These are phyloP conservation scores for Malassezia nana DNA, from an alignment of 1,284 basidiomycete species.

Conservation along the genomic window DNA sequence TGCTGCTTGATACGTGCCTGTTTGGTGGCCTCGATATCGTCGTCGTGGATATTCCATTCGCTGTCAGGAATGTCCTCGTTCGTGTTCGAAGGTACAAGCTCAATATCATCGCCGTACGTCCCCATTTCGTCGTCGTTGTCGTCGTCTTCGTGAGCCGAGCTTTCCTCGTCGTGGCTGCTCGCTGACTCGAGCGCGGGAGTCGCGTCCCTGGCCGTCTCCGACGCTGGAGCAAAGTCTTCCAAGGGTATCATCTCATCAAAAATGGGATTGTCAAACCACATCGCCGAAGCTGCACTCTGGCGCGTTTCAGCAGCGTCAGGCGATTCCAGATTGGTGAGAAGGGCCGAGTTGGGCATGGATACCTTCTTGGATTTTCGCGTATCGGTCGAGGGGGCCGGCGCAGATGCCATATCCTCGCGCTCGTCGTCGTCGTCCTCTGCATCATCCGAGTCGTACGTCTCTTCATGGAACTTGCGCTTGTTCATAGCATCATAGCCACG, in stretches of 20 bases:
- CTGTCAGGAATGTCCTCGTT: slow-evolving; percentile 65
- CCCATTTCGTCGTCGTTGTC: slow-evolving; percentile 29
- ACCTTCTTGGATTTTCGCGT: slow-evolving; percentile 16
- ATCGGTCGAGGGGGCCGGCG: neutral
- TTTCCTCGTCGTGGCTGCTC: slow-evolving; percentile 41
- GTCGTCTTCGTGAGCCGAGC: slow-evolving; percentile 42
- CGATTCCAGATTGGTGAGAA: slow-evolving; percentile 8
- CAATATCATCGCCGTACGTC: slow-evolving; percentile 30
- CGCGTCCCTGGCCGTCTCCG: slow-evolving; percentile 52
- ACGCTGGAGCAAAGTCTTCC: slow-evolving; percentile 27
- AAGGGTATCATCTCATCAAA: slow-evolving; percentile 66
- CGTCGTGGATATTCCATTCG: slow-evolving; percentile 70
- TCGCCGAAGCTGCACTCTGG: slow-evolving; percentile 53
- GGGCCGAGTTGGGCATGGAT: slow-evolving; percentile 15
- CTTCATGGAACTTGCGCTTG: slow-evolving; percentile 56
- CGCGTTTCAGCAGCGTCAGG: slow-evolving; percentile 8
- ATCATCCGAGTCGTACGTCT: slow-evolving; percentile 54
- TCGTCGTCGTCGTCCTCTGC: slow-evolving; percentile 49
- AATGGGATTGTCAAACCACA: slow-evolving; percentile 94
- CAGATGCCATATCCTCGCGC: slow-evolving; percentile 4
- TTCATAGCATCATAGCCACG: slow-evolving; percentile 65
- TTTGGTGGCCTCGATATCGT: slow-evolving; percentile 64
- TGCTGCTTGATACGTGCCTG: slow-evolving; percentile 64
- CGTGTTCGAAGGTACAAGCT: slow-evolving; percentile 51
- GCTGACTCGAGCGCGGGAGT: slow-evolving; percentile 35